These are phyloP conservation scores for Aspergillus ellipticus DNA, from an alignment of 495 filamentous ascomycete genomes.

Conservation along the genomic window DNA sequence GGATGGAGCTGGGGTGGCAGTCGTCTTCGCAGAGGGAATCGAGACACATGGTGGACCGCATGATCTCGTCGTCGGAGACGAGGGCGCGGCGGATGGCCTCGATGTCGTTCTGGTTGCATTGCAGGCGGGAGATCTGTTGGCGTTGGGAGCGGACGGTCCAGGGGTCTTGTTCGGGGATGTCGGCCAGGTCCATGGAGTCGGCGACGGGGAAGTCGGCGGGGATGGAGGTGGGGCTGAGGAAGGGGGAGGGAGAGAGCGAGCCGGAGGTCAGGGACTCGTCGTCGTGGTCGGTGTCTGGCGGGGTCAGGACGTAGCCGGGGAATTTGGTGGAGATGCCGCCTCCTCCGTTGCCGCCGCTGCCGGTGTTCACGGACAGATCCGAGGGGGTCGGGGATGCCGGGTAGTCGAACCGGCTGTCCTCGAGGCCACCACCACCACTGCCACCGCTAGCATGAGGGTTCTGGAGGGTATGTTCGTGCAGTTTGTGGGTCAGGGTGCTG, in stretches of 20 bases:
- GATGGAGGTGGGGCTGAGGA: constrained; percentile 34
- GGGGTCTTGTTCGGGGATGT: not conserved
- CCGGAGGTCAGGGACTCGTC: constrained; percentile 29
- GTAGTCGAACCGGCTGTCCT: constrained; percentile 6
- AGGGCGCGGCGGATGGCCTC: constrained; percentile 37
- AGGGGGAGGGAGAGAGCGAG: constrained; percentile 22
- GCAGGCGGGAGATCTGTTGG: constrained; percentile 42
- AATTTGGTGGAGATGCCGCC: constrained; percentile 13
- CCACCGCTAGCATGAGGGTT: constrained; percentile 10
- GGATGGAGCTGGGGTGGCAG: constrained; percentile 44
- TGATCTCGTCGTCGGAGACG: constrained; percentile 22
- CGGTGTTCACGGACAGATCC: constrained; percentile 9
- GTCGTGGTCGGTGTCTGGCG: constrained; percentile 42
- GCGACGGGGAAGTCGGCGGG: constrained; percentile 20
- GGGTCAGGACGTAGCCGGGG: constrained; percentile 37
- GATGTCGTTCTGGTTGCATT: constrained; percentile 35
- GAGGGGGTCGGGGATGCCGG: constrained; percentile 9
- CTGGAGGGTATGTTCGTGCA: constrained; percentile 44
- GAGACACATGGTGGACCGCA: not conserved
- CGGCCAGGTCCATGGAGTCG: constrained; percentile 7
- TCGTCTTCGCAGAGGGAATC: constrained; percentile 26
- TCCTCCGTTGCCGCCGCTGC: constrained; percentile 8
- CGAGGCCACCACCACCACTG: no score
- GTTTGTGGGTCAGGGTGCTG: constrained; percentile 40
- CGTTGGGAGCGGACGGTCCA: constrained; percentile 32